A percentile compares a stretch with the other conserved stretches of the same genome.
Conservation (phyloP, 371 early-diverging fungal species). For the Mucor irregularis region DNA sequence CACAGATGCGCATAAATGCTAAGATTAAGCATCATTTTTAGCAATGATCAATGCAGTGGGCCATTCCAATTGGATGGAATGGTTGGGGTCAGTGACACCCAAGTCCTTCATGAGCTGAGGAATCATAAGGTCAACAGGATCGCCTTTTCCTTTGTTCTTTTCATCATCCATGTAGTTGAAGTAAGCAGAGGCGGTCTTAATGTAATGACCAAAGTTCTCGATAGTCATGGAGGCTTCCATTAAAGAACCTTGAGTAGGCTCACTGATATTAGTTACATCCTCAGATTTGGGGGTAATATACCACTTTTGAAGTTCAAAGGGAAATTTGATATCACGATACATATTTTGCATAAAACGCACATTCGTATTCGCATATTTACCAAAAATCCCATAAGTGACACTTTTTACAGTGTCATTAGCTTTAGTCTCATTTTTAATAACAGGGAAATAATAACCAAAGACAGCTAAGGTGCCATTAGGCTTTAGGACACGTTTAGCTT, state of each 20-base stretch:
- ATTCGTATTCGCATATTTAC: slow-evolving; percentile 42
- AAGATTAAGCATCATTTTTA: slow-evolving; percentile 14
- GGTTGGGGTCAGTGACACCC: not conserved
- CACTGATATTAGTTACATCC: slow-evolving; percentile 13
- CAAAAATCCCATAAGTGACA: slow-evolving; percentile 27
- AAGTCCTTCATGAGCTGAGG: not conserved
- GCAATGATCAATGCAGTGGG: slow-evolving; percentile 22
- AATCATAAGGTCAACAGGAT: slow-evolving; percentile 16
- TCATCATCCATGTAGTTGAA: slow-evolving; percentile 38
- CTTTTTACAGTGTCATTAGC: slow-evolving; percentile 31
- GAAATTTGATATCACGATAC: slow-evolving; percentile 39
- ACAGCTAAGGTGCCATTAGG: slow-evolving; percentile 69
- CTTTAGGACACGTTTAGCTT: slow-evolving; percentile 66
- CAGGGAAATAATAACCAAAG: slow-evolving; percentile 57
- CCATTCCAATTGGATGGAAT: slow-evolving; percentile 17
- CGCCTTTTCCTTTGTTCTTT: slow-evolving; percentile 2
- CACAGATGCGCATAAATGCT: too few species aligned
- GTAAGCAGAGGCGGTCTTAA: slow-evolving; percentile 61
- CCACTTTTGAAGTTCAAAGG: slow-evolving; percentile 33
- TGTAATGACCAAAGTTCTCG: slow-evolving; percentile 40
- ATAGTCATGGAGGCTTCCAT: slow-evolving; percentile 42
- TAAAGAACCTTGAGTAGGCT: slow-evolving; percentile 20
- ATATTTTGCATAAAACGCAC: slow-evolving; percentile 28
- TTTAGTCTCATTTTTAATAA: slow-evolving; percentile 41
- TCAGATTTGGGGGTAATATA: slow-evolving; percentile 30